These are phyloP conservation scores for Psilocybe azurescens DNA, from an alignment of 768 basidiomycete genomes.

Conservation along the genomic window DNA sequence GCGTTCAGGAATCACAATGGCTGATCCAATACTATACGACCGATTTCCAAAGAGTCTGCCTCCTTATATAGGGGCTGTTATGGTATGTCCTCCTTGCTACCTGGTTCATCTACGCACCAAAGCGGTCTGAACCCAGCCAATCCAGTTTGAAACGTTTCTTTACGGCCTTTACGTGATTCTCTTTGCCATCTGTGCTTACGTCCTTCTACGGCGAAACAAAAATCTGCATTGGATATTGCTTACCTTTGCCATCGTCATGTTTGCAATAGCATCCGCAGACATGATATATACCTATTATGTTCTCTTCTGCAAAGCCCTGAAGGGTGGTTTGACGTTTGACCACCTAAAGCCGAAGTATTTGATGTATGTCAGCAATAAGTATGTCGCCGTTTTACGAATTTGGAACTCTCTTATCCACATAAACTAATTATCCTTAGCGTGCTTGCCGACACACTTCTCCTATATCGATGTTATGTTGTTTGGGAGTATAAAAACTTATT, in stretches of 20 bases:
- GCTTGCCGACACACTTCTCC: slow-evolving; percentile 36
- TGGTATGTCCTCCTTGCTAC: slow-evolving; percentile 18
- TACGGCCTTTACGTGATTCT: slow-evolving; percentile 42
- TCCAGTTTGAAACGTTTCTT: slow-evolving; percentile 30
- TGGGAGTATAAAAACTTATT: slow-evolving; percentile 37
- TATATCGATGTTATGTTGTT: slow-evolving; percentile 45
- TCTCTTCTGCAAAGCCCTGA: slow-evolving; percentile 30
- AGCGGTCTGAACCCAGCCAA: not conserved
- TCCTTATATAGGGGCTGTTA: slow-evolving; percentile 30
- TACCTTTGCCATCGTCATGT: slow-evolving; percentile 27
- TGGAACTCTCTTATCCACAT: not conserved
- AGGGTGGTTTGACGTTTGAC: slow-evolving; percentile 21
- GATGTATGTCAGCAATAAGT: slow-evolving; percentile 46
- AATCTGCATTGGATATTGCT: slow-evolving; percentile 34
- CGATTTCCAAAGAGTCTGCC: slow-evolving; percentile 23
- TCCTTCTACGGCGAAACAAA: slow-evolving; percentile 33
- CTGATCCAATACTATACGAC: not conserved
- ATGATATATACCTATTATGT: slow-evolving; percentile 38
- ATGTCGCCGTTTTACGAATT: slow-evolving; percentile 13
- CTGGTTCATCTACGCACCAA: not conserved
- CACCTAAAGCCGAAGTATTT: slow-evolving; percentile 37
- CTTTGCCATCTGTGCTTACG: slow-evolving; percentile 38
- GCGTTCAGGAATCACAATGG: not conserved
- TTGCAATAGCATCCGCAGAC: slow-evolving; percentile 35
- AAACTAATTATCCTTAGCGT: slow-evolving; percentile 24